Conservation (phyloP, 176 grass and related monocot genomes). For the sorghum (Sorghum bicolor) region Sorghum_bicolor_NCBIv3 NC_012874.2:20308501-20309000, state of each 20-base stretch:
- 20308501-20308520: background rate
- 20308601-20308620: conserved; percentile 26
- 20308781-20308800: conserved; percentile 80
- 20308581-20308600: conserved; percentile 44
- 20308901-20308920: conserved; percentile 50
- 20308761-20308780: background rate
- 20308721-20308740: background rate
- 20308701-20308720: background rate
- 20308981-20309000: conserved; percentile 55
- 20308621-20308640: background rate
- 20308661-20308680: conserved; percentile 54
- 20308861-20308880: conserved; percentile 61
- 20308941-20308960: conserved; percentile 76
- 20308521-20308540: background rate
- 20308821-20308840: conserved; percentile 57
- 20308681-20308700: background rate
- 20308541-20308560: conserved; percentile 31
- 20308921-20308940: conserved; percentile 53
- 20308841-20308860: conserved; percentile 75
- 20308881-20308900: conserved; percentile 74
- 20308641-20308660: conserved; percentile 42
- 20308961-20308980: conserved; percentile 64
- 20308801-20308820: conserved; percentile 30
- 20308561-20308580: conserved; percentile 59
- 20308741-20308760: background rate